Conservation (phyloP, 768 basidiomycete species). For the Roridomyces roridus region DNA sequence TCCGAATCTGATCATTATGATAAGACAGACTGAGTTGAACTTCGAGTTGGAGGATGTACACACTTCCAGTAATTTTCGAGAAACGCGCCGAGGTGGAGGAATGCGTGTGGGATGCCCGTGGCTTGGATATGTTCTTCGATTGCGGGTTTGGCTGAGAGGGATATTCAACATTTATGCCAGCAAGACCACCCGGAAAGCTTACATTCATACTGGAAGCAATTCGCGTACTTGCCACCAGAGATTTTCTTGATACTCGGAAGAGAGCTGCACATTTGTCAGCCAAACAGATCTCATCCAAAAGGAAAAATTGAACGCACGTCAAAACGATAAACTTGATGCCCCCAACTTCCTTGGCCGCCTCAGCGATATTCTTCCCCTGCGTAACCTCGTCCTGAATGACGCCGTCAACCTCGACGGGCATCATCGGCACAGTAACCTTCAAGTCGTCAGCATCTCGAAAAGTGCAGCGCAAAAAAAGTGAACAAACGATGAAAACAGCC, state of each 20-base stretch:
- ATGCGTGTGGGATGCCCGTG: slow-evolving; percentile 1
- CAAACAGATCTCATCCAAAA: too few species aligned
- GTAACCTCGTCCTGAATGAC: too few species aligned
- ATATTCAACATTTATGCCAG: neutral
- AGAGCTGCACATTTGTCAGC: too few species aligned
- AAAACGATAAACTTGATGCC: too few species aligned
- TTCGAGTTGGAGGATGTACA: neutral
- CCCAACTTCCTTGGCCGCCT: too few species aligned
- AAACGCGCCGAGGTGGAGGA: neutral
- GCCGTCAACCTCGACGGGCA: too few species aligned
- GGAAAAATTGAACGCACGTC: too few species aligned
- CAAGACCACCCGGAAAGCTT: neutral
- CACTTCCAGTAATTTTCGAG: slow-evolving; percentile 4
- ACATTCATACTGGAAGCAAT: neutral
- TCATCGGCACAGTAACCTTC: too few species aligned
- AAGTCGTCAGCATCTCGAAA: too few species aligned
- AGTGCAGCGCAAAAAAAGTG: too few species aligned
- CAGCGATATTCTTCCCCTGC: too few species aligned
- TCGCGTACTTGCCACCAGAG: neutral
- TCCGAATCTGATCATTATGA: neutral
- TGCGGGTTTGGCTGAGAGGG: neutral
- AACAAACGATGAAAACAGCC: too few species aligned
- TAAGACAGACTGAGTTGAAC: neutral
- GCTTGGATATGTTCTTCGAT: neutral
- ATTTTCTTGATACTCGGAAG: neutral